Evolutionary conservation across 2,329 filamentous ascomycete species (phyloP), one percentile per base, ranked within the genome.

Genomic region (Cladosporium sp.): DNA sequence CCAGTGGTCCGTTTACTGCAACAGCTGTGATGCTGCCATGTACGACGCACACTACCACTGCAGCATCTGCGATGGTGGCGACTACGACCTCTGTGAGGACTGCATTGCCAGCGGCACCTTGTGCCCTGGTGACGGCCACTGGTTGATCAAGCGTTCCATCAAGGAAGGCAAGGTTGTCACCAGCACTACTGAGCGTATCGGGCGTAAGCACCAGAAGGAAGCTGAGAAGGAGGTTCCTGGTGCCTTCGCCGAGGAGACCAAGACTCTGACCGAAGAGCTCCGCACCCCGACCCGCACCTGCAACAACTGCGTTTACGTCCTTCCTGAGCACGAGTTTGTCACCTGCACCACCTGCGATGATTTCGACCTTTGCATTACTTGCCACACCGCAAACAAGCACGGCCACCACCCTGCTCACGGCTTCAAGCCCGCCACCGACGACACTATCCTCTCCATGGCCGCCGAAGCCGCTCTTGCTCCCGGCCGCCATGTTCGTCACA

Each of bases 1-100:
- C 15, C 73, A 79, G 41, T 96, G 91, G 70, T 87, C 88, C 11
- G 90, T 99, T 39, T 95, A 88, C 76, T 99, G 93, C 80, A 97
- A 99, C 73, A 80, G 82, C 67, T 99, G 93, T 70, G 86, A 89
- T 59, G 77, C 75, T 54, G 81, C 84, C 37, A 89, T 96, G 62
- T 80, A 85, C 22, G 84, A 89, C 60, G 80, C 83, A 45, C 92
- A 99, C 71, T 99, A 88, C 70, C 93, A 99, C 73, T 99, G 95
- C 76, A 88, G 88, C 58, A 88, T 87, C 52, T 99, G 93, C 66
- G 89, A 97, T 57, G 82, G 86, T 51, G 93, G 92, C 36, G 93
- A 99, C 68, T 99, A 91, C 63, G 93, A 99, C 65, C 80, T 99
- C 24, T 99, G 95, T 76, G 79, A 84, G 57, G 70, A 75, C 5